These are phyloP conservation scores for Entrophospora sp. DNA, from an alignment of 192 early-diverging fungal genomes.

Conservation along the genomic window DNA sequence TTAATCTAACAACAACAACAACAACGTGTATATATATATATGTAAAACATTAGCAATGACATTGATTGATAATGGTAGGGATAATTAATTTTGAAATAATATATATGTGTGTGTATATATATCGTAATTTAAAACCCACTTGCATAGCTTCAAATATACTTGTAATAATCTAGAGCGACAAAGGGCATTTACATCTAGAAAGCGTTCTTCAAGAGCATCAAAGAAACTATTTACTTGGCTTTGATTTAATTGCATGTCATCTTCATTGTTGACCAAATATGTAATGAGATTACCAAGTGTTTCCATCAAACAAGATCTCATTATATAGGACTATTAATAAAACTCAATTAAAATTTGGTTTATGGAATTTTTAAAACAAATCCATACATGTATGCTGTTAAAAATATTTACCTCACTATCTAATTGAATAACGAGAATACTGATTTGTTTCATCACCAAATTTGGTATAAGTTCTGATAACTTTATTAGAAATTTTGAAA, in stretches of 20 bases:
- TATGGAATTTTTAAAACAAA: too few species aligned
- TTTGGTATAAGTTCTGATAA: slow-evolving; percentile 78
- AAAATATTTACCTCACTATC: slow-evolving; percentile 71
- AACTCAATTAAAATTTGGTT: too few species aligned
- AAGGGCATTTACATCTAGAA: slow-evolving; percentile 81
- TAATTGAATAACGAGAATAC: slow-evolving; percentile 69
- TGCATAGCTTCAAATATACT: slow-evolving; percentile 67
- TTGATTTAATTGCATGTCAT: slow-evolving; percentile 57
- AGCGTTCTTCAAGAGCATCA: slow-evolving; percentile 85
- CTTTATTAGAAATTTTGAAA: slow-evolving; percentile 71
- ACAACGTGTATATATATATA: too few species aligned
- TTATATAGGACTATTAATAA: slow-evolving; percentile 62
- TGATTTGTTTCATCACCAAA: slow-evolving; percentile 82
- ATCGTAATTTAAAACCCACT: slow-evolving; percentile 39
- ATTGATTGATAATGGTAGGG: background rate
- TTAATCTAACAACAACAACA: slow-evolving; percentile 24
- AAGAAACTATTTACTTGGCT: slow-evolving; percentile 78
- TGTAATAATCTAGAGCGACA: slow-evolving; percentile 85
- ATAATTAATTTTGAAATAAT: background rate
- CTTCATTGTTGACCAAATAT: slow-evolving; percentile 56
- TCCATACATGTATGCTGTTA: too few species aligned
- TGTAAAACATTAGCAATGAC: too few species aligned
- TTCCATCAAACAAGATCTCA: slow-evolving; percentile 83
- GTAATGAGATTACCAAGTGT: slow-evolving; percentile 81
- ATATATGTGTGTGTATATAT: background rate